Conservation (phyloP, 345 rosid genomes). For the Dipteronia sinensis region DNA sequence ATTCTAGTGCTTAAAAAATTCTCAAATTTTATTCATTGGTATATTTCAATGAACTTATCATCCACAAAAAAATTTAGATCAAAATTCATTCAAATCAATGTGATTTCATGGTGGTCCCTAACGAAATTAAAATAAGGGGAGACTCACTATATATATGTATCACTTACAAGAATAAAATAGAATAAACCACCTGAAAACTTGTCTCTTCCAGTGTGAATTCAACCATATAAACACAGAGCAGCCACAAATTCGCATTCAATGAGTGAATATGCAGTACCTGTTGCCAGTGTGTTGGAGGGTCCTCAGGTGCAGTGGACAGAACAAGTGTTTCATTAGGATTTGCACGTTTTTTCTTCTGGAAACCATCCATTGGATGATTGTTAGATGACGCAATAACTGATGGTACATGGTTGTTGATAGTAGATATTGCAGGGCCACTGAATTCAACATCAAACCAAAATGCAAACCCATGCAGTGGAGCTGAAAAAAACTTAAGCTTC, state of each 20-base stretch:
- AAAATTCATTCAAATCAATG: no score
- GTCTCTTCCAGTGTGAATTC: not conserved
- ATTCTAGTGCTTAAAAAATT: no score
- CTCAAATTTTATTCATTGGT: no score
- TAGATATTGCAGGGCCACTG: conserved; percentile 47
- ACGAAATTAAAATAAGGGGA: no score
- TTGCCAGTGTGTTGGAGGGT: conserved; percentile 96
- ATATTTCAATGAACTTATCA: no score
- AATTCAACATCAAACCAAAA: conserved; percentile 99
- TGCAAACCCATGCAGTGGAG: conserved; percentile 97
- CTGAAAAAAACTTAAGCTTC: conserved; percentile 43
- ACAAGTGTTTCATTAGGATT: conserved; percentile 68
- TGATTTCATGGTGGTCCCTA: no score
- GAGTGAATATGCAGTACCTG: conserved; percentile 54
- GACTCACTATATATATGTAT: no score
- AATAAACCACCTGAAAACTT: not conserved
- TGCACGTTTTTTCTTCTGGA: conserved; percentile 63
- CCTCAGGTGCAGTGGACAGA: conserved; percentile 93
- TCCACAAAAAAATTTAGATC: no score
- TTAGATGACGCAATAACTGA: conserved; percentile 36
- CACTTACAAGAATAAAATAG: not conserved
- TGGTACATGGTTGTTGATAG: conserved; percentile 37
- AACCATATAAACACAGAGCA: not conserved
- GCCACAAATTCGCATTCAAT: not conserved
- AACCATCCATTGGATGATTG: conserved; percentile 49